Evolutionary conservation across 2,329 filamentous ascomycete genomes (phyloP).

Genomic region (Alternaria postmessia): DNA sequence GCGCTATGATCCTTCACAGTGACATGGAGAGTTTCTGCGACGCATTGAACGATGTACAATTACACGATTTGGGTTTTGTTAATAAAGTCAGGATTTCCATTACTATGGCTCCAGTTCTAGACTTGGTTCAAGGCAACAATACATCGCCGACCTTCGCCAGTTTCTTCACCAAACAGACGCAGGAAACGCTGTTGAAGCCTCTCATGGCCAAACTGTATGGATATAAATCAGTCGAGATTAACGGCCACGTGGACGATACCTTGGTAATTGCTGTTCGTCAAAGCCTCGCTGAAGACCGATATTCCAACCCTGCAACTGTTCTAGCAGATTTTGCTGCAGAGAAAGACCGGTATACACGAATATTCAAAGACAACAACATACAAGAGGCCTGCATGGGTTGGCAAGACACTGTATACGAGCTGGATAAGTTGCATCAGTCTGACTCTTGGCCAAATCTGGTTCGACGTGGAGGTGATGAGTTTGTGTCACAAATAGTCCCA

Average conservation of each 20-base stretch:
- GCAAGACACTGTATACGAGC: constrained; percentile 21
- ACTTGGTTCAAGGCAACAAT: background rate
- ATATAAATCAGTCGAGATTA: constrained; percentile 15
- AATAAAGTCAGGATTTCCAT: constrained; percentile 11
- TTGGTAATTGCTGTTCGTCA: constrained; percentile 16
- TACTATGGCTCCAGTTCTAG: constrained; percentile 12
- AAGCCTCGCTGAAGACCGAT: constrained; percentile 18
- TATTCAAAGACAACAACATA: constrained; percentile 8
- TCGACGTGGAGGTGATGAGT: constrained; percentile 12
- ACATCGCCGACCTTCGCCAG: constrained; percentile 1
- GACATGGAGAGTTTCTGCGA: constrained; percentile 22
- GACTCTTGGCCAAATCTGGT: constrained; percentile 20
- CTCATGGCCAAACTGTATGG: constrained; percentile 23
- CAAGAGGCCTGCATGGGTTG: constrained; percentile 3
- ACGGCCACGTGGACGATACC: constrained; percentile 12
- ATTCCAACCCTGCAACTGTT: constrained; percentile 15
- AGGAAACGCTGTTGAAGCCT: constrained; percentile 25
- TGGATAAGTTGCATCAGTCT: constrained; percentile 15
- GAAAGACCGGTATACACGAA: constrained; percentile 21
- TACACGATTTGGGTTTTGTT: constrained; percentile 10
- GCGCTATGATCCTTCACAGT: constrained; percentile 20
- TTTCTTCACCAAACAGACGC: constrained; percentile 28
- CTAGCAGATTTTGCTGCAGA: constrained; percentile 13
- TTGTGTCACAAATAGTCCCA: constrained; percentile 21
- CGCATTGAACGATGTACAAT: constrained; percentile 16